Evolutionary conservation across 2,329 filamentous ascomycete species (phyloP).

Genomic region (Colletotrichum lupini): DNA sequence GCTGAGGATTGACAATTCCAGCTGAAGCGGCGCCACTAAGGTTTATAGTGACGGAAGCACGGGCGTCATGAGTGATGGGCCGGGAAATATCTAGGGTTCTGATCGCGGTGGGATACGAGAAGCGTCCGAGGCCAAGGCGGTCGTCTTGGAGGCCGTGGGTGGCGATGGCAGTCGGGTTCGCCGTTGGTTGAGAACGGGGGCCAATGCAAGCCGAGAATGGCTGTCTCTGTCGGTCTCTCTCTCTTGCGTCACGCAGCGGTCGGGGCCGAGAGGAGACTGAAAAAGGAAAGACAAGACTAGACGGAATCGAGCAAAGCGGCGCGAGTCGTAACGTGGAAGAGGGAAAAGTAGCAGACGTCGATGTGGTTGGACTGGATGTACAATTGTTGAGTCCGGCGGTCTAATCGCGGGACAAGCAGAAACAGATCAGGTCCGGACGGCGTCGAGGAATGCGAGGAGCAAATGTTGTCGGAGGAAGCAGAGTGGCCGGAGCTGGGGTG

Average conservation of each 20-base stretch:
- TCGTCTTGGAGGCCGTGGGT: constrained; percentile 24
- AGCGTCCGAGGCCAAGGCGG: constrained; percentile 28
- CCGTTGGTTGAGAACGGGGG: constrained; percentile 22
- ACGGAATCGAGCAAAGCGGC: constrained; percentile 6
- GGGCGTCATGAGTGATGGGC: constrained; percentile 33
- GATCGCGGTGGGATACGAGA: constrained; percentile 25
- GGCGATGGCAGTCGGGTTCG: constrained; percentile 26
- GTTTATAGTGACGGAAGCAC: constrained; percentile 33
- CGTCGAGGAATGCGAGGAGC: constrained; percentile 24
- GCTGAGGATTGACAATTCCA: constrained; percentile 21
- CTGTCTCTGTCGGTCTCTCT: constrained; percentile 10
- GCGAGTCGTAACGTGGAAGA: background rate
- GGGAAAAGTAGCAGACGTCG: constrained; percentile 7
- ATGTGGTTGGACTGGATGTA: background rate
- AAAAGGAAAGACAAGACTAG: constrained; percentile 21
- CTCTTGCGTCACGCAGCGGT: background rate
- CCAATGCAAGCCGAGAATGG: constrained; percentile 14
- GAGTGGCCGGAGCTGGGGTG: constrained; percentile 28
- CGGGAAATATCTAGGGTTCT: background rate
- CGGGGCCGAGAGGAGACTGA: background rate
- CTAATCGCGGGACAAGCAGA: constrained; percentile 29
- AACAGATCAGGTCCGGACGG: constrained; percentile 29
- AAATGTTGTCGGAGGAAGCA: constrained; percentile 21
- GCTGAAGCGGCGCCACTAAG: constrained; percentile 28
- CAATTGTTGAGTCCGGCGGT: constrained; percentile 15